Evolutionary conservation across 1,284 basidiomycete genomes (phyloP).

Genomic region (Trichosporon sp.): DNA sequence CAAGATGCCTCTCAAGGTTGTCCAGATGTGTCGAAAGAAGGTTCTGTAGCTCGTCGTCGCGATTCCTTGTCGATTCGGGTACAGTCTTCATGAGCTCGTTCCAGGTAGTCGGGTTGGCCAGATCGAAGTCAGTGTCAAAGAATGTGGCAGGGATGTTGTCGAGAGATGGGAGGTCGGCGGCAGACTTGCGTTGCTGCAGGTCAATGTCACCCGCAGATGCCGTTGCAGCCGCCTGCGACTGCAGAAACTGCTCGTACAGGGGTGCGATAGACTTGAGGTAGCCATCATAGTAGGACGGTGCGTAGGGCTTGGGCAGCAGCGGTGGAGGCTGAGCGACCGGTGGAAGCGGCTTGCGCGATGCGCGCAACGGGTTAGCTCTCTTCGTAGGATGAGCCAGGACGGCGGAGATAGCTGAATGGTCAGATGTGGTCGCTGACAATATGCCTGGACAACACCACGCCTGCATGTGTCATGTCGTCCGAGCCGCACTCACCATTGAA

Average conservation of each 20-base stretch:
- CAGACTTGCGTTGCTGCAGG: constrained; percentile 9
- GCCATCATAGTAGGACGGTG: constrained; percentile 62
- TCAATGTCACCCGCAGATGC: constrained; percentile 27
- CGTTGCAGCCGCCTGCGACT: constrained; percentile 27
- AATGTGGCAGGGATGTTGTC: constrained; percentile 73
- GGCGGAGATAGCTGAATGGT: constrained; percentile 58
- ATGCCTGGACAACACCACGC: neutral
- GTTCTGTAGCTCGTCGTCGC: constrained; percentile 71
- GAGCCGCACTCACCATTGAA: constrained; percentile 38
- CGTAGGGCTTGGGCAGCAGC: constrained; percentile 59
- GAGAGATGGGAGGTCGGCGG: constrained; percentile 55
- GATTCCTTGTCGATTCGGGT: constrained; percentile 25
- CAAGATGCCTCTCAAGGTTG: constrained; percentile 88
- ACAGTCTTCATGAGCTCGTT: constrained; percentile 57
- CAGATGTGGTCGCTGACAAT: neutral
- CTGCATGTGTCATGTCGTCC: neutral
- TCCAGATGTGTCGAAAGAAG: constrained; percentile 89
- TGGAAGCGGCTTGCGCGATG: constrained; percentile 67
- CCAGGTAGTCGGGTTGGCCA: constrained; percentile 81
- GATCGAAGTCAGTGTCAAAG: constrained; percentile 71
- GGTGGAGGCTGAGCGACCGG: constrained; percentile 57
- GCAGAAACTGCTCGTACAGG: constrained; percentile 60
- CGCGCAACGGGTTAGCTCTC: constrained; percentile 73
- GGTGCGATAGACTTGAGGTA: constrained; percentile 68
- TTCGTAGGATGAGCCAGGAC: constrained; percentile 81